Base-by-base conservation (phyloP, 1,139 yeast species). In the Saccharomyces hybrid region DNA sequence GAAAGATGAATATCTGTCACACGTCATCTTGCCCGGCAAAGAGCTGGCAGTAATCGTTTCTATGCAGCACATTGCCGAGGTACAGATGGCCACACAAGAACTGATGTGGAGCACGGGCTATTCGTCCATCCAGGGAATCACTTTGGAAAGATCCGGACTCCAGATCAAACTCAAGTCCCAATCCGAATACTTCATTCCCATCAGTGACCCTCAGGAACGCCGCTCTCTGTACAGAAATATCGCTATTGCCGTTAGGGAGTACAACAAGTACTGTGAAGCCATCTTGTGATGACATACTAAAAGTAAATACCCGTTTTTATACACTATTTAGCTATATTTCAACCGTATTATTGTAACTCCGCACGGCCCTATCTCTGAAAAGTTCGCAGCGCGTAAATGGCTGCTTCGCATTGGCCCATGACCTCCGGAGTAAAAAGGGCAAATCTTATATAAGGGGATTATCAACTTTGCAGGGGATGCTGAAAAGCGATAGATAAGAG, bases 81-180 rank as follows among this genome's bases (percentile, higher is more conserved):
- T 90, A 61, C 81, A 84, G 42, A 77, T 90, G n/a, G 81, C 83
- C 48, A 74, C 77, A 0, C 71, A 86, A 72, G 76, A 76, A 29
- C 62, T 66, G 11, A 65, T 68, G 65, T 67, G 71, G 68, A 62
- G 61, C 3, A 62, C 66, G 2, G 58, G 62, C 28, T 68, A 67
- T 55, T 55, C 53, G 12, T 57, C 60, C 1, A 65, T 68, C 27
- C 68, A 67, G 51, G 70, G 70, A 1, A 86, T 93, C 48, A 80
- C 88, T 0, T 79, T 88, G 66, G 96, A 88, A 62, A 76, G 83
- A 34, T 84, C 91, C 0, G 99, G 99, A 0, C 79, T 93, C 27
- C 80, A 82, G 51, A 76, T 93, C 55, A 81, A 79, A 5, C 75
- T 86, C 60, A 81, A 84, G 64, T 76, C 78, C 6, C 79, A 77